phyloP scores from a whole-genome alignment of 2,329 filamentous ascomycete species.

The Botrytis medusae region DNA sequence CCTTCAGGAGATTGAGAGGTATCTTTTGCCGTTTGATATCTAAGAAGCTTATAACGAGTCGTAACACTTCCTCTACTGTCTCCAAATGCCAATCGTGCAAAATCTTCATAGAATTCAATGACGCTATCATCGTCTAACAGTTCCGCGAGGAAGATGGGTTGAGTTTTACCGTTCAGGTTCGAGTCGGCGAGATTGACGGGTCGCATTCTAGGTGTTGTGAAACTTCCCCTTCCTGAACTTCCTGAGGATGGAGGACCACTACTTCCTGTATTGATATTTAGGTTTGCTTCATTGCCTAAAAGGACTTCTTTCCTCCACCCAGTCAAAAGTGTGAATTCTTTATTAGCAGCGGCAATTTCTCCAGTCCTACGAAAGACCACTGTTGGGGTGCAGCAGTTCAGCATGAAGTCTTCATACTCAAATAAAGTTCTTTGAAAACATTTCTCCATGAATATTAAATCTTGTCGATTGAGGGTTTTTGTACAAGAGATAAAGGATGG shows the following conservation, averaged over 20 bases:
- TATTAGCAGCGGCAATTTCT: slow-evolving; percentile 91
- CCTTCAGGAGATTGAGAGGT: slow-evolving; percentile 36
- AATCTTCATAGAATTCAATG: slow-evolving; percentile 94
- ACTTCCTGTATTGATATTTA: slow-evolving; percentile 70
- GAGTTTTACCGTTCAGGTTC: slow-evolving; percentile 50
- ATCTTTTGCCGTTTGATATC: slow-evolving; percentile 75
- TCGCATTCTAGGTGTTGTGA: slow-evolving; percentile 54
- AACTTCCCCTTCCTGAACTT: slow-evolving; percentile 45
- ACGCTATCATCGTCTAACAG: slow-evolving; percentile 91
- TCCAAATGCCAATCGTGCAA: slow-evolving; percentile 86
- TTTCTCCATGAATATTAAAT: slow-evolving; percentile 97
- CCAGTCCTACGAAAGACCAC: slow-evolving; percentile 90
- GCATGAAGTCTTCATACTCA: slow-evolving; percentile 91
- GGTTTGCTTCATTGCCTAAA: slow-evolving; percentile 80
- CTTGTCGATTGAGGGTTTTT: slow-evolving; percentile 81
- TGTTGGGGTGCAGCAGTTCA: slow-evolving; percentile 83
- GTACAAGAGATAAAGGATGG: slow-evolving; percentile 93
- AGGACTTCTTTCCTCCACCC: slow-evolving; percentile 92
- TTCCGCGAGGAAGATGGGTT: slow-evolving; percentile 88
- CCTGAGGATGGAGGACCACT: slow-evolving; percentile 26
- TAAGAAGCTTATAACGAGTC: slow-evolving; percentile 80
- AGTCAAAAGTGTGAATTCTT: slow-evolving; percentile 93
- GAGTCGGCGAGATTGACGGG: slow-evolving; percentile 44
- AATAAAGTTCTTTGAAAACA: slow-evolving; percentile 90
- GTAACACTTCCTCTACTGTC: slow-evolving; percentile 84